These are phyloP conservation scores for Arachnomyces sp. DNA, from an alignment of 2,329 filamentous ascomycete genomes.

Conservation along the genomic window DNA sequence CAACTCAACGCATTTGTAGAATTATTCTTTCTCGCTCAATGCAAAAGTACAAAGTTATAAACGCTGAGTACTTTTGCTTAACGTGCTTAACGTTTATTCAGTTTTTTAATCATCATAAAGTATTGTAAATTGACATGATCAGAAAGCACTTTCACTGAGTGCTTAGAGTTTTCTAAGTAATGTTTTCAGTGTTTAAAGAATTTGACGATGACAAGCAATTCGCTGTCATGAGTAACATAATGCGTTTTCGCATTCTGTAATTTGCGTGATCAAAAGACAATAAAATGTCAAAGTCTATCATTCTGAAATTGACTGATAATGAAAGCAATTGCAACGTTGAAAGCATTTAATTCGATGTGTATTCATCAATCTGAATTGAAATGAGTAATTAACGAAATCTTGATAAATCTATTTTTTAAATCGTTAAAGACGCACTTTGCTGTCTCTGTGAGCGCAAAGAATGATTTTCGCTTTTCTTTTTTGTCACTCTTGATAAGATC, in stretches of 20 bases:
- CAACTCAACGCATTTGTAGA: not conserved
- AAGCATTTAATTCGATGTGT: conserved; percentile 19
- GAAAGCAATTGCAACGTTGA: conserved; percentile 9
- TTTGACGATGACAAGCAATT: conserved; percentile 22
- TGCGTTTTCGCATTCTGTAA: no score
- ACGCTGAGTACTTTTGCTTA: no score
- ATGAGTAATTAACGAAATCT: conserved; percentile 12
- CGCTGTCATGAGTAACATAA: conserved; percentile 26
- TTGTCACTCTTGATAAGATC: conserved; percentile 8
- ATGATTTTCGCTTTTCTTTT: not conserved
- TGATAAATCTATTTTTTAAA: conserved; percentile 13
- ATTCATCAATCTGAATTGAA: conserved; percentile 13
- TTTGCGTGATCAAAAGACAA: conserved; percentile 19
- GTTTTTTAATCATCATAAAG: no score
- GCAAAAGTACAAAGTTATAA: no score
- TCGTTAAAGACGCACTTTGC: conserved; percentile 9
- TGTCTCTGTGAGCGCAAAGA: conserved; percentile 6
- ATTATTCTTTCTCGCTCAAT: conserved; percentile 4
- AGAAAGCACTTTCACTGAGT: no score
- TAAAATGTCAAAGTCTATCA: conserved; percentile 13
- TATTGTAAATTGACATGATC: no score
- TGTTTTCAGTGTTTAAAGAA: conserved; percentile 17
- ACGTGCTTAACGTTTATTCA: no score
- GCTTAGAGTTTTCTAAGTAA: conserved; percentile 13
- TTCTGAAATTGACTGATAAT: conserved; percentile 15